Evolutionary conservation across 768 basidiomycete genomes (phyloP).

Genomic region (Suillus discolor): DNA sequence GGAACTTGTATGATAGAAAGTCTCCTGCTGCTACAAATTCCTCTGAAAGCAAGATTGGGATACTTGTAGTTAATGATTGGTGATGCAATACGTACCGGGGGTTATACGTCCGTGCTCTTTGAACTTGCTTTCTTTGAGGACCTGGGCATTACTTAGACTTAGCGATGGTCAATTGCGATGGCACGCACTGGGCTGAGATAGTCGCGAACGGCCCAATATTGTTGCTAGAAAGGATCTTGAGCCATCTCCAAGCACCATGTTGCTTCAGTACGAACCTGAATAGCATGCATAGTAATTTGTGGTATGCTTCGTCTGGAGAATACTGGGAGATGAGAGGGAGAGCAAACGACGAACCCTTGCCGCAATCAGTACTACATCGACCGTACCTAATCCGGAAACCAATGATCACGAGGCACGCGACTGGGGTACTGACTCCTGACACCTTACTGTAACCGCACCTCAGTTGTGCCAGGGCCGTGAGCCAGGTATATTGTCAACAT

Average conservation of each 20-base stretch:
- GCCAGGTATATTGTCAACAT: conserved; percentile 5
- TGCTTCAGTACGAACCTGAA: conserved; percentile 38
- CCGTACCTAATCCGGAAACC: conserved; percentile 33
- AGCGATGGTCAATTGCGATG: conserved; percentile 17
- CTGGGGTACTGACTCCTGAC: not conserved
- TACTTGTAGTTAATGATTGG: not conserved
- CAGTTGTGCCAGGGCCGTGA: not conserved
- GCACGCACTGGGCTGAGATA: conserved; percentile 84
- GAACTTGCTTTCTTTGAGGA: conserved; percentile 97
- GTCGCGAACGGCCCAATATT: conserved; percentile 92
- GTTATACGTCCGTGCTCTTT: conserved; percentile 98
- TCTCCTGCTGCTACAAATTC: conserved; percentile 99
- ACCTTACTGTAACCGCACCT: not conserved
- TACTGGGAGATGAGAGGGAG: conserved; percentile 19
- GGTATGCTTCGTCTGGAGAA: conserved; percentile 10
- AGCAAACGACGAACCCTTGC: conserved; percentile 19
- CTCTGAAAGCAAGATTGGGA: conserved; percentile 51
- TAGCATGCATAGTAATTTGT: conserved; percentile 45
- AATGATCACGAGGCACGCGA: conserved; percentile 9
- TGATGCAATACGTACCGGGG: conserved; percentile 59
- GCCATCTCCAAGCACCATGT: conserved; percentile 9
- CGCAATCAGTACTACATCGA: conserved; percentile 30
- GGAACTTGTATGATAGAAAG: conserved; percentile 97
- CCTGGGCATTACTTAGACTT: conserved; percentile 50
- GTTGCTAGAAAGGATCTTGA: conserved; percentile 56